phyloP scores from a whole-genome alignment of 2,329 filamentous ascomycete species.

The Madurella mycetomatis region DNA sequence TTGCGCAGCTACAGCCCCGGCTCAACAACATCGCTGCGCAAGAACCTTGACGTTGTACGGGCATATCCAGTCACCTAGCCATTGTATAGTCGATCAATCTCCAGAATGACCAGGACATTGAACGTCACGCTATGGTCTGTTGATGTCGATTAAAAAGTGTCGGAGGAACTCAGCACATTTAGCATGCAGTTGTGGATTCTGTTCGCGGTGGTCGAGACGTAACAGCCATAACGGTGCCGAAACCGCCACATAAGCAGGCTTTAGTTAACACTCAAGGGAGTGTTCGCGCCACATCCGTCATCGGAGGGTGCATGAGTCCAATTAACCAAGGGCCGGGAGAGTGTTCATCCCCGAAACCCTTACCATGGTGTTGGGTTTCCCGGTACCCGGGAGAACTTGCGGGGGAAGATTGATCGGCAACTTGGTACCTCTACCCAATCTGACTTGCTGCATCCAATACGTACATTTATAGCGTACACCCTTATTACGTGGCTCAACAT shows the following conservation, averaged over 20 bases:
- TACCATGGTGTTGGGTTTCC: no score
- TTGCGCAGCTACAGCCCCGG: slow-evolving; percentile 38
- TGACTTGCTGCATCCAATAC: slow-evolving; percentile 14
- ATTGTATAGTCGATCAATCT: not conserved
- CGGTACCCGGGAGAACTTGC: slow-evolving; percentile 3
- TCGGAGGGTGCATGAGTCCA: no score
- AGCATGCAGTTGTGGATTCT: no score
- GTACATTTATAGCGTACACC: not conserved
- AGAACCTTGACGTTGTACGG: slow-evolving; percentile 31
- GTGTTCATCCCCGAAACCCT: slow-evolving; percentile 18
- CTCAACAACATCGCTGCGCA: slow-evolving; percentile 39
- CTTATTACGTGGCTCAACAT: slow-evolving; percentile 13
- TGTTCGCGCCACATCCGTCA: no score
- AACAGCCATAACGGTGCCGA: no score
- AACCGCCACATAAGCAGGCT: no score
- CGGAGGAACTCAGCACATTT: not conserved
- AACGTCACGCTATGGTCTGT: no score
- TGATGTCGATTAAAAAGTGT: no score
- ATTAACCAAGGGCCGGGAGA: slow-evolving; percentile 12
- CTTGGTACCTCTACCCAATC: slow-evolving; percentile 1
- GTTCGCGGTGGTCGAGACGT: not conserved
- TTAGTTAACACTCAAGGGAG: no score
- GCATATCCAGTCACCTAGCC: not conserved
- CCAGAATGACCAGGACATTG: no score
- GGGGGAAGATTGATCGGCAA: slow-evolving; percentile 16